A percentile compares a stretch with the other conserved stretches of the same genome.
Evolutionary conservation across 352 stramenopile species (phyloP).

Genomic region (Bremia lactucae): DNA sequence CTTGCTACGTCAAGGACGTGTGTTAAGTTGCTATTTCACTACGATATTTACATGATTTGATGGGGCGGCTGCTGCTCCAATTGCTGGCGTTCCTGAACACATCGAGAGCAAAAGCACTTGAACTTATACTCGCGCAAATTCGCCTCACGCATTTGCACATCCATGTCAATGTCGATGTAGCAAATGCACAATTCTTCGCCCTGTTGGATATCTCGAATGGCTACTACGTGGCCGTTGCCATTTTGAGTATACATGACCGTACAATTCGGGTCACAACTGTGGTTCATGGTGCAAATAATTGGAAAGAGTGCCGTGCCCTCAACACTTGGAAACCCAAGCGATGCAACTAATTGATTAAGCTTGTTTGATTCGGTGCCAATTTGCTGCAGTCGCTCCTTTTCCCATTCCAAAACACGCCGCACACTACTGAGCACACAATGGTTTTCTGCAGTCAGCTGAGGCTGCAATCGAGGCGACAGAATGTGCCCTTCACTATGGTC

Average conservation of each 20-base stretch:
- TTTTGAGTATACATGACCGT: conserved; percentile 83
- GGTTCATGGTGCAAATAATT: conserved; percentile 94
- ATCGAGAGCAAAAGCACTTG: conserved; percentile 59
- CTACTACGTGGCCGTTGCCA: conserved; percentile 54
- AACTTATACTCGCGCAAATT: conserved; percentile 76
- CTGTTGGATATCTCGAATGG: conserved; percentile 51
- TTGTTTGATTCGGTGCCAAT: conserved; percentile 13
- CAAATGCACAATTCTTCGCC: conserved; percentile 92
- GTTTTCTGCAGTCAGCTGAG: conserved; percentile 18
- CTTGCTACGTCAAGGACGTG: too few species aligned
- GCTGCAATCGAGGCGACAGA: conserved; percentile 13
- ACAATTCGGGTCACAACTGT: conserved; percentile 91
- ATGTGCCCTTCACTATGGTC: conserved; percentile 1
- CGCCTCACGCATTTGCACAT: conserved; percentile 52
- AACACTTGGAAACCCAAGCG: conserved; percentile 38
- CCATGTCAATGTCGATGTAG: conserved; percentile 87
- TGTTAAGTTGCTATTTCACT: too few species aligned
- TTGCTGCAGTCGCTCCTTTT: conserved; percentile 23
- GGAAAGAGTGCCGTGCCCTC: conserved; percentile 91
- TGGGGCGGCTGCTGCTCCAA: conserved; percentile 3
- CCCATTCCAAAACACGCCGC: conserved; percentile 32
- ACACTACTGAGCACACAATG: conserved; percentile 27
- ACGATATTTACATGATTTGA: too few species aligned
- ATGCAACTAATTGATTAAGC: conserved; percentile 19
- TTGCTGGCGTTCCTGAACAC: conserved; percentile 31